Base-by-base conservation (phyloP, 2,329 filamentous ascomycete genomes). In the Thelonectria olida region DNA sequence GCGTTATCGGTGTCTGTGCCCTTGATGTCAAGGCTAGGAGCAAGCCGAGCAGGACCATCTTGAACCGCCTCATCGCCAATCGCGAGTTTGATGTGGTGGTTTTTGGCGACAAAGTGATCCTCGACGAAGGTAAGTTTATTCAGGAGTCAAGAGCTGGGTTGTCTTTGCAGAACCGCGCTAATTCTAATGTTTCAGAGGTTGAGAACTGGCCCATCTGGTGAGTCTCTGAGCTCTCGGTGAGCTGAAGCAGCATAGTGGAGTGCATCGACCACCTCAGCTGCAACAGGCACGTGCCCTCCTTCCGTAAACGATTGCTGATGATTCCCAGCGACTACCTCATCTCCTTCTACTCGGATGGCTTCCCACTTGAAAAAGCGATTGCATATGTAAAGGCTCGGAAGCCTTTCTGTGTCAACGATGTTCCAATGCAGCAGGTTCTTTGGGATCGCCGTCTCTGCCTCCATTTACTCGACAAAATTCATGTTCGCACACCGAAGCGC, bases 271-370 rank as follows among this genome's bases (percentile, higher is more conserved):
- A 25, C 28, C 28, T 9, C 31, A 64, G 57, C 66, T 70, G 64
- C 70, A 67, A 57, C 58, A 62, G 68, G 68, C 66, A 69, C 68
- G 67, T 72, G 69, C 65, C 51, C 41, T 59, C 58, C 69, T 72
- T 58, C 66, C 62, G 41, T 34, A 58, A 59, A 49, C 27, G 61
- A 65, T 52, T 54, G 72, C 72, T 70, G 48, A 69, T 62, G 62
- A 17, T 44, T 20, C 17, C 15, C 63, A 87, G 85, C 77, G 96
- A 99, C 79, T 99, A 97, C 72, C 81, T 99, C 57, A 97, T 99
- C 72, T 97, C 94, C 3, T 99, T 99, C 80, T 99, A 98, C 78
- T 98, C 95, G 0, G 95, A 97, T 76, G 96, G 96, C 1, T 99
- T 99, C 69, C 96, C 96, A 0, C 81, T 99, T 47, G 94, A 98